Evolutionary conservation across 2,329 filamentous ascomycete species (phyloP).

Genomic region (Laburnicola sp.): DNA sequence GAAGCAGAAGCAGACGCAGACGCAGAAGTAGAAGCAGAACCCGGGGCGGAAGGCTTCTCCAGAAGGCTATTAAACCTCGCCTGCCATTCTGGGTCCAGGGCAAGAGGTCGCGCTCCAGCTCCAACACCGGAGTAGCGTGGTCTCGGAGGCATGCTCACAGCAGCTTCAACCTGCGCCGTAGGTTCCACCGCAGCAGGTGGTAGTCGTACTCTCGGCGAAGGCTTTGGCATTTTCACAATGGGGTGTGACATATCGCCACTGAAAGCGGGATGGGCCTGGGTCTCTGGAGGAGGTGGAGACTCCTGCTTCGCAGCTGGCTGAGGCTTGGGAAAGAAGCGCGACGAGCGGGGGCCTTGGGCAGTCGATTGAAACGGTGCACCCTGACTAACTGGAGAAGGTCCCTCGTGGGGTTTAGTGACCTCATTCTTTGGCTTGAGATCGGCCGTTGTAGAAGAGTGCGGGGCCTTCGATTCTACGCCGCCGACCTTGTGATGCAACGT

Average conservation of each 20-base stretch:
- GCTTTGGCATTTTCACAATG: slow-evolving; percentile 69
- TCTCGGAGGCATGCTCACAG: slow-evolving; percentile 47
- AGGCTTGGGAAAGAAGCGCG: slow-evolving; percentile 44
- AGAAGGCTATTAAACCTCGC: slow-evolving; percentile 79
- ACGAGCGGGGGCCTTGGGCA: slow-evolving; percentile 33
- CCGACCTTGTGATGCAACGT: slow-evolving; percentile 32
- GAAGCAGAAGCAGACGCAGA: slow-evolving; percentile 12
- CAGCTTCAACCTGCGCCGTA: slow-evolving; percentile 41
- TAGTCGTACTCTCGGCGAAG: slow-evolving; percentile 77
- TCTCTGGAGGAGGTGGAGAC: slow-evolving; percentile 66
- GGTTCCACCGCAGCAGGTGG: slow-evolving; percentile 60
- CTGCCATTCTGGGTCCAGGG: slow-evolving; percentile 67
- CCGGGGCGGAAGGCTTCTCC: slow-evolving; percentile 57
- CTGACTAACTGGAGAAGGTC: slow-evolving; percentile 24
- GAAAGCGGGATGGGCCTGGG: slow-evolving; percentile 72
- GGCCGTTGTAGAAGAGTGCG: slow-evolving; percentile 12
- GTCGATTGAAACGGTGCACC: slow-evolving; percentile 30
- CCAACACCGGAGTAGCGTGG: slow-evolving; percentile 30
- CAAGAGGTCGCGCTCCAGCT: slow-evolving; percentile 45
- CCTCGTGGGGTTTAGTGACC: slow-evolving; percentile 27
- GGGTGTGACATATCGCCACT: slow-evolving; percentile 67
- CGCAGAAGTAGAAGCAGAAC: slow-evolving; percentile 41
- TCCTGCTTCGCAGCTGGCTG: slow-evolving; percentile 33
- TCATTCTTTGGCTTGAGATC: slow-evolving; percentile 37
- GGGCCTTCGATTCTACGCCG: slow-evolving; percentile 20